Evolutionary conservation across 495 filamentous ascomycete species (phyloP).

Genomic region (Penicillium fimorum): DNA sequence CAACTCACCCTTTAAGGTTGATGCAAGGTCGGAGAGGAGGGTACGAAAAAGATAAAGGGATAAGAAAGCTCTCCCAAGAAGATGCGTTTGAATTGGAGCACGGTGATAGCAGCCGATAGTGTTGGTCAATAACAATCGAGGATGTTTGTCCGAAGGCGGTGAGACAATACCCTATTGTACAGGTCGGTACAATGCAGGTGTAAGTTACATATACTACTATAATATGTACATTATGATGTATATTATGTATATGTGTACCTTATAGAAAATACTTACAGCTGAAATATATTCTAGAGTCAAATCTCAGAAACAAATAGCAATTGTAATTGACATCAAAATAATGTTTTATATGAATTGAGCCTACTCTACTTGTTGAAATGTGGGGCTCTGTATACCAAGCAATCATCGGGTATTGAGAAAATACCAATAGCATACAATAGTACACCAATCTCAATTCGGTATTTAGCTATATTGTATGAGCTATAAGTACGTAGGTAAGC

Average conservation of each 20-base stretch:
- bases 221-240: neutral
- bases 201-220: neutral
- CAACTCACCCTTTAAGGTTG: neutral
- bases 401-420: neutral
- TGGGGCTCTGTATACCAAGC: neutral
- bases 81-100: neutral
- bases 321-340: neutral
- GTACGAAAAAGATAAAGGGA: neutral
- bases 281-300: neutral
- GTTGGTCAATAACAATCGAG: conserved; percentile 15
- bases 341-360: neutral
- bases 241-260: neutral
- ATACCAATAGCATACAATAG: neutral
- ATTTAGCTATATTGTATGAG: neutral
- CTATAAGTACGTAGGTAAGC: neutral
- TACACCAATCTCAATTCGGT: neutral
- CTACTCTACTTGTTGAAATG: neutral
- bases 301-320: neutral
- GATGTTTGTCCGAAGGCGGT: conserved; percentile 23
- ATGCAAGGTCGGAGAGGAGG: neutral
- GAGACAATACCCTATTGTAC: conserved; percentile 2
- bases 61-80: neutral
- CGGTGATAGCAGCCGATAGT: conserved; percentile 5
- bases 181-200: neutral
- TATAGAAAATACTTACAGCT: neutral